These are phyloP conservation scores for Aureoboletus auriporus DNA, from an alignment of 768 basidiomycete genomes.

Conservation along the genomic window DNA sequence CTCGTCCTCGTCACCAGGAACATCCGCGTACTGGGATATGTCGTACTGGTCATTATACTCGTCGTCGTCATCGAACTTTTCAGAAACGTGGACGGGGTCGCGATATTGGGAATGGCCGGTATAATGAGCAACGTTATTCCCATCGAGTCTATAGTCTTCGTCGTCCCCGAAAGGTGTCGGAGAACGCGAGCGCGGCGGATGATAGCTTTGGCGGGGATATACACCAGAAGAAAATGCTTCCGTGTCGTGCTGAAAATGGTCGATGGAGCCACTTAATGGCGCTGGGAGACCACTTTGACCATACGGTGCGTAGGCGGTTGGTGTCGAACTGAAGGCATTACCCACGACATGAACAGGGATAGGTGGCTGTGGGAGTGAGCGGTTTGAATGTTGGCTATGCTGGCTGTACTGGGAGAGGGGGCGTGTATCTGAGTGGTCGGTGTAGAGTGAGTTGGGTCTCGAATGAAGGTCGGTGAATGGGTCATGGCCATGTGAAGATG, in stretches of 20 bases:
- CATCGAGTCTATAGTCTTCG: conserved; percentile 62
- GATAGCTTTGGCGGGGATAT: conserved; percentile 44
- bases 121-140: conserved; percentile 53
- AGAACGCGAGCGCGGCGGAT: conserved; percentile 63
- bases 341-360: conserved; percentile 15
- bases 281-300: conserved; percentile 28
- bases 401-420: conserved; percentile 35
- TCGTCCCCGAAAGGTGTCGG: conserved; percentile 74
- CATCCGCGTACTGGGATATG: conserved; percentile 28
- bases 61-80: conserved; percentile 20
- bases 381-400: conserved; percentile 34
- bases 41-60: conserved; percentile 25
- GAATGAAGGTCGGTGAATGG: conserved; percentile 27
- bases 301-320: conserved; percentile 6
- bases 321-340: conserved; percentile 21
- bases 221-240: conserved; percentile 70
- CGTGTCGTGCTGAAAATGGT: conserved; percentile 61
- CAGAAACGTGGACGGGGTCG: conserved; percentile 12
- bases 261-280: conserved; percentile 34
- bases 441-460: conserved; percentile 22
- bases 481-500: conserved; percentile 29
- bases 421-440: conserved; percentile 24
- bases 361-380: conserved; percentile 25
- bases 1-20: conserved; percentile 16
- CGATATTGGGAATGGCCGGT: conserved; percentile 35